Conservation (phyloP, 163 green algal species). For the Chlorella variabilis region DNA sequence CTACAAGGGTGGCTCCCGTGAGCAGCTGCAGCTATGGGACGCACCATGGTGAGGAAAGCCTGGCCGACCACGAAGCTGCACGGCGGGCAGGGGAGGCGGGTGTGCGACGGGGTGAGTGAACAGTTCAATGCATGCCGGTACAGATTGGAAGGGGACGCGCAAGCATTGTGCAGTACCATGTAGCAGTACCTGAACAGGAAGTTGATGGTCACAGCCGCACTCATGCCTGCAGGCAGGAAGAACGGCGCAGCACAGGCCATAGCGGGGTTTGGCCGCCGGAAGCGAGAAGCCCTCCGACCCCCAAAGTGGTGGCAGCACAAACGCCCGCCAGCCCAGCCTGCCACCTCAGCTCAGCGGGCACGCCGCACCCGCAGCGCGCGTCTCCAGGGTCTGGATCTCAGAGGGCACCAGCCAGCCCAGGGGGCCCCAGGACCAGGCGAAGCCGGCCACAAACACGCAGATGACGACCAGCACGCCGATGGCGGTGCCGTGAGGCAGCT, state of each 20-base stretch:
- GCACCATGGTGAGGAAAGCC: conserved; percentile 8
- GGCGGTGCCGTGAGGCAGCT: conserved; percentile 48
- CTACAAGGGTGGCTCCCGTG: too few species aligned
- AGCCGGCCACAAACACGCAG: conserved; percentile 58
- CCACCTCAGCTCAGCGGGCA: too few species aligned
- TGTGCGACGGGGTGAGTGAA: too few species aligned
- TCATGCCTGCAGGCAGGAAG: conserved; percentile 8
- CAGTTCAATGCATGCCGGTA: not conserved
- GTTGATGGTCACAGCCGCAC: conserved; percentile 65
- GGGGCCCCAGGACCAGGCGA: conserved; percentile 58
- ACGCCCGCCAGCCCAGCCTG: too few species aligned
- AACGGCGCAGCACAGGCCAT: too few species aligned
- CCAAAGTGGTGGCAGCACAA: too few species aligned
- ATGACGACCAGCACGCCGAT: conserved; percentile 72
- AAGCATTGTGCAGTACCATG: too few species aligned
- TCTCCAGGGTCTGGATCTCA: conserved; percentile 72
- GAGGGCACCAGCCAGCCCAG: conserved; percentile 62
- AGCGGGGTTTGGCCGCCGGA: too few species aligned
- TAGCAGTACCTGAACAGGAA: conserved; percentile 75
- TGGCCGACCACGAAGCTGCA: conserved; percentile 18
- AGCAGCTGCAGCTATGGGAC: not conserved
- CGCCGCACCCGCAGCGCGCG: conserved; percentile 3
- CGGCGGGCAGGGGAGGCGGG: too few species aligned
- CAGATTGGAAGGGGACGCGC: not conserved
- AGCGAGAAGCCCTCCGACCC: too few species aligned